Percentiles rank a stretch among this genome's conserved stretches.
Conservation (phyloP, 306 rosid species). For the Glycyrrhiza uralensis region DNA sequence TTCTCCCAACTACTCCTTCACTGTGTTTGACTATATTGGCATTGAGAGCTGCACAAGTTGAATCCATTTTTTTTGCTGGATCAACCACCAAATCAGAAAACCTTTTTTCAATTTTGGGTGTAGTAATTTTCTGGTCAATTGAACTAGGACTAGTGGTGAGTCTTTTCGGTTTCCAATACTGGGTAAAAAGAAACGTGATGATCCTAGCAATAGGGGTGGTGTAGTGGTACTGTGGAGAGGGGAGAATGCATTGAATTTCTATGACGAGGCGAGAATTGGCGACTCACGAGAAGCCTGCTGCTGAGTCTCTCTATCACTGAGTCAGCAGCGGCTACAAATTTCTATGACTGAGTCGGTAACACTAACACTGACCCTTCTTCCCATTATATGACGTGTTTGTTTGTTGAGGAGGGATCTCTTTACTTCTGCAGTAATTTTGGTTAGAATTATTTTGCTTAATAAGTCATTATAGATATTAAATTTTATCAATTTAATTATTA, state of each 20-base stretch:
- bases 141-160: neutral
- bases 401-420: no score
- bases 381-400: neutral
- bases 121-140: neutral
- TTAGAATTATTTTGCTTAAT: no score
- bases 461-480: no score
- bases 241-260: neutral
- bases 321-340: conserved; percentile 3
- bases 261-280: neutral
- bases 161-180: no score
- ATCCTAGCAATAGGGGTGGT: neutral
- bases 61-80: conserved; percentile 48
- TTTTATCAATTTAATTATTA: no score
- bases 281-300: conserved; percentile 30
- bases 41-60: conserved; percentile 43
- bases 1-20: conserved; percentile 14
- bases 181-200: neutral
- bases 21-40: conserved; percentile 18
- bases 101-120: conserved; percentile 9
- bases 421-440: no score
- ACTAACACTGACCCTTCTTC: neutral
- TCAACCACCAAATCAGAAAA: conserved; percentile 6
- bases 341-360: neutral
- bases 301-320: neutral
- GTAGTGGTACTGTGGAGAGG: neutral